Conservation (phyloP, 768 basidiomycete species). For the Clitopilus hobsonii region DNA sequence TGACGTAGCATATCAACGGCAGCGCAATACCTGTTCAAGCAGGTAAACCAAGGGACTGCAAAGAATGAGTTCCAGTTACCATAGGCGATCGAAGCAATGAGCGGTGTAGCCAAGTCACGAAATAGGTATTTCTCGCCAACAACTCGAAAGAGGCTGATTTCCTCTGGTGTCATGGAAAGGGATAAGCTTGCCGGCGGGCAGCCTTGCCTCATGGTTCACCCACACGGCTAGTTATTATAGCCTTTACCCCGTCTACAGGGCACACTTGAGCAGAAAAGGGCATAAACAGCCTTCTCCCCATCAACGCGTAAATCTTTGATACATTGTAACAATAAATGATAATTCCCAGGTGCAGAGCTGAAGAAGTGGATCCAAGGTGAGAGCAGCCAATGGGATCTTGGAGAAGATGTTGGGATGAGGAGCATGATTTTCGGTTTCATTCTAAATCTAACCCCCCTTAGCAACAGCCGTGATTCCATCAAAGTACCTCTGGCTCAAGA, state of each 20-base stretch:
- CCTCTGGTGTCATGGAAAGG: not conserved
- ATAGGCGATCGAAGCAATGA: not conserved
- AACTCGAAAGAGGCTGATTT: not conserved
- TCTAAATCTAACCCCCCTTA: not conserved
- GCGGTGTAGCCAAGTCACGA: not conserved
- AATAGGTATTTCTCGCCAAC: not conserved
- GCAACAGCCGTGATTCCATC: not conserved
- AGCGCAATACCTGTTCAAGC: not conserved
- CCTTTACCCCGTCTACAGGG: not conserved
- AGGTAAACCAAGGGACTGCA: not conserved
- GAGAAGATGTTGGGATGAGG: not conserved
- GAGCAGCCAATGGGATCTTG: not conserved
- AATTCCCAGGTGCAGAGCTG: not conserved
- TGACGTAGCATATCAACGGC: not conserved
- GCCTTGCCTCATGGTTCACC: not conserved
- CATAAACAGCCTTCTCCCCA: not conserved
- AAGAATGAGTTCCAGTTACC: not conserved
- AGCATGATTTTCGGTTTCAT: not conserved
- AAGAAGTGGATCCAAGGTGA: not conserved
- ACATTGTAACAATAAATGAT: not conserved
- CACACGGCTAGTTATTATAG: not conserved
- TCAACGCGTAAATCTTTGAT: not conserved
- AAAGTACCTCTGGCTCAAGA: not conserved
- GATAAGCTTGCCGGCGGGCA: not conserved
- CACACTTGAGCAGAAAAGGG: too few species aligned